A percentile compares a stretch with the other conserved stretches of the same genome.
Evolutionary conservation across 805 yeast genomes (phyloP).

Genomic region (Candida caryicola): DNA sequence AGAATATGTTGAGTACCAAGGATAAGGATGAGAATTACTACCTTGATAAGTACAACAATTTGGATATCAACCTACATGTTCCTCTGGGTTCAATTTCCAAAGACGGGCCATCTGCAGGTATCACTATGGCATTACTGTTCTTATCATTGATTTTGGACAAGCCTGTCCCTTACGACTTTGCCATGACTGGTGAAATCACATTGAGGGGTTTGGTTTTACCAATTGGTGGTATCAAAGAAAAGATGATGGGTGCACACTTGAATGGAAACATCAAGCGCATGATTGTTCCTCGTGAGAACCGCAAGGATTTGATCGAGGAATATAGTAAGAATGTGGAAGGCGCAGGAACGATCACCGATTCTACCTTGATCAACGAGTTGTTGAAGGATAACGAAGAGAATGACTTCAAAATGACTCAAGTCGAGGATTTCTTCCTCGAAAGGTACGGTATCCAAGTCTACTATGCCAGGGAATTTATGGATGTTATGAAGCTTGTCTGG

Average conservation of each 20-base stretch:
- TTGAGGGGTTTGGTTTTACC: constrained; percentile 75
- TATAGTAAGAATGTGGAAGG: constrained; percentile 39
- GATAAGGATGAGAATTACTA: constrained; percentile 28
- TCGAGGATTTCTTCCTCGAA: constrained; percentile 46
- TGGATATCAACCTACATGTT: constrained; percentile 56
- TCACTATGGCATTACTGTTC: constrained; percentile 48
- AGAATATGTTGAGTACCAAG: constrained; percentile 29
- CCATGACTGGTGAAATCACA: constrained; percentile 88
- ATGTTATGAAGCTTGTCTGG: constrained; percentile 75
- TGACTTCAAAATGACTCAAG: constrained; percentile 31
- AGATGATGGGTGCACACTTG: constrained; percentile 74
- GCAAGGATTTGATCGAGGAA: constrained; percentile 65
- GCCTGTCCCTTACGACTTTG: constrained; percentile 49
- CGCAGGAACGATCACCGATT: constrained; percentile 17
- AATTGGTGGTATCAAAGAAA: constrained; percentile 80
- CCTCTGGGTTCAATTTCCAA: constrained; percentile 48
- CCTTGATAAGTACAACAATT: constrained; percentile 45
- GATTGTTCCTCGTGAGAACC: constrained; percentile 67
- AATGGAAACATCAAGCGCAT: constrained; percentile 56
- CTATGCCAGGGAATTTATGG: constrained; percentile 77
- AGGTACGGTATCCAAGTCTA: constrained; percentile 58
- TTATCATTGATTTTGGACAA: constrained; percentile 42
- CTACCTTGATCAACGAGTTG: constrained; percentile 29
- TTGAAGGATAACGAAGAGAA: constrained; percentile 33
- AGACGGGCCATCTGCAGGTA: constrained; percentile 52